Conservation (phyloP, 805 yeast species). For the Grigorovia humatica region DNA sequence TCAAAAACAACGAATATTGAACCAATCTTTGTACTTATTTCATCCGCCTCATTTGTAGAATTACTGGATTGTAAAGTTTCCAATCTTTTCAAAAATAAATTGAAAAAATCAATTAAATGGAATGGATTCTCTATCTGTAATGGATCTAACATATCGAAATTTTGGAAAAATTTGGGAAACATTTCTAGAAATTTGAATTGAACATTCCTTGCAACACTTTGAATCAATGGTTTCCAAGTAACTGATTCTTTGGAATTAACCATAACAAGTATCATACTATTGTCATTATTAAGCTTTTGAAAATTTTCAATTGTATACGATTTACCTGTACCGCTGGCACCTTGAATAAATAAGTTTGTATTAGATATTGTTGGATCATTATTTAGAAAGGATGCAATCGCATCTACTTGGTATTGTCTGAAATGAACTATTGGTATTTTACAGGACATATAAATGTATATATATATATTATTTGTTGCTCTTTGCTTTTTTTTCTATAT, state of each 20-base stretch:
- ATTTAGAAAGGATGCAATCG: conserved; percentile 15
- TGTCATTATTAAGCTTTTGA: conserved; percentile 10
- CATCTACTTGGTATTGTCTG: conserved; percentile 19
- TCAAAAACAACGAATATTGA: conserved; percentile 20
- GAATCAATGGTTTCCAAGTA: conserved; percentile 26
- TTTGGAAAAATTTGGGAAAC: conserved; percentile 4
- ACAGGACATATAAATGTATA: neutral
- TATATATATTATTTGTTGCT: too few species aligned
- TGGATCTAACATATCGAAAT: conserved; percentile 20
- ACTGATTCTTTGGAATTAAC: conserved; percentile 24
- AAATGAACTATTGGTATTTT: conserved; percentile 8
- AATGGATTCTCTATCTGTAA: conserved; percentile 24
- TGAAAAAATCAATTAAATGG: conserved; percentile 17
- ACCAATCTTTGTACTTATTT: neutral
- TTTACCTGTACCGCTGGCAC: conserved; percentile 25
- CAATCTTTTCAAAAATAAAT: neutral
- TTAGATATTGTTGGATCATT: conserved; percentile 15
- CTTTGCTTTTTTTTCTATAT: too few species aligned
- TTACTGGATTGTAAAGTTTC: neutral
- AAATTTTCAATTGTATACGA: conserved; percentile 15
- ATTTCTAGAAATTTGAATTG: conserved; percentile 11
- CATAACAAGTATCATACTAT: conserved; percentile 9
- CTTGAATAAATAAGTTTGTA: conserved; percentile 21
- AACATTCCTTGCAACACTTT: conserved; percentile 19
- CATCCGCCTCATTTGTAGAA: neutral